Base-by-base conservation (phyloP, 257 asterid species). In the Thymus quinquecostatus region DNA sequence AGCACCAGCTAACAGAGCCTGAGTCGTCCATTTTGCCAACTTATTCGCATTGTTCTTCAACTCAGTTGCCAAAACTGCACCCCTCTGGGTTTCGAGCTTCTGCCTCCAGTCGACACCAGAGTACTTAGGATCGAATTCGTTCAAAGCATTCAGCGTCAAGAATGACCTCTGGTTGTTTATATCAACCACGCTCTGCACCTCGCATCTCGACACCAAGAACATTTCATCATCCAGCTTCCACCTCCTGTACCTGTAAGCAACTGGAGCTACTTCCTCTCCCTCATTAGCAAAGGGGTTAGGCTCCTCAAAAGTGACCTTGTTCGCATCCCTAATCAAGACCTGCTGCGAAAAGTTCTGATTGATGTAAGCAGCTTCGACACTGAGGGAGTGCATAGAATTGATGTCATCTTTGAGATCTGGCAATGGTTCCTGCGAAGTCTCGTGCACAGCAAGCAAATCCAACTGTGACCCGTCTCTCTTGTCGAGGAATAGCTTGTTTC, bases 21-120 rank as follows among this genome's bases (percentile, higher is more conserved):
- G 99, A 1, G 96, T 91, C 3, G 99, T 95, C 99, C 99, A 95
- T 69, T 95, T 95, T 0, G 99, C 99, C 72, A 95, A 27, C 82
- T 95, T 95, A 78, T 92, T 95, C 0, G 98, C 96, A 72, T 95
- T 95, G 77, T 95, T 95, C 86, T 92, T 92, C 89, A 95, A 80
- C 74, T 95, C 99, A 10, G 97, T 95, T 0, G 99, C 99, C 83
- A 92, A 82, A 0, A 92, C 99, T 1, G 99, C 99, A 69, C 99
- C 98, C 75, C 99, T 83, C 69, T 92, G 99, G 2, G 98, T 88
- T 82, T 95, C 99, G 29, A 95, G 82, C 82, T 95, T 95, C 89
- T 92, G 98, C 86, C 98, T 85, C 98, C 99, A 95, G 33, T 92
- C 97, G 0, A 92, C 96, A 38, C 99, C 99, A 0, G 99, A 89